phyloP scores from a whole-genome alignment of 192 early-diverging fungal genomes.

The Phlyctochytrium bullatum region DNA sequence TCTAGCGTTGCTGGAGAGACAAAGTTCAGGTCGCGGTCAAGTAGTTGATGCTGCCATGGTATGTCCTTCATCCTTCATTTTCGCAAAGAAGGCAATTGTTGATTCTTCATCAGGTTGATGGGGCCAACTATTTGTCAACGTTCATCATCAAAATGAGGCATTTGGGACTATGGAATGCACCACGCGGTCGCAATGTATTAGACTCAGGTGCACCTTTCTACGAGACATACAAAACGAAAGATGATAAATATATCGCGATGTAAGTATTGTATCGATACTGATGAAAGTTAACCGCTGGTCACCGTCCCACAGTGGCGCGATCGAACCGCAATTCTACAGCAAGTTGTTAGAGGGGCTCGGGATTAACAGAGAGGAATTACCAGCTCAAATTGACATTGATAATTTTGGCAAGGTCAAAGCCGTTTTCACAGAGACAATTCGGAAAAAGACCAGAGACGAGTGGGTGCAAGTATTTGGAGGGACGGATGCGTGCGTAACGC shows the following conservation, averaged over 20 bases:
- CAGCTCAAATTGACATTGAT: slow-evolving; percentile 46
- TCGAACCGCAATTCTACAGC: slow-evolving; percentile 67
- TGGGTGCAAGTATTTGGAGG: slow-evolving; percentile 58
- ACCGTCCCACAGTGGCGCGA: slow-evolving; percentile 39
- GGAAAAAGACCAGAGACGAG: slow-evolving; percentile 58
- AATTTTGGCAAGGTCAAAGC: slow-evolving; percentile 55
- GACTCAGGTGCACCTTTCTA: slow-evolving; percentile 70
- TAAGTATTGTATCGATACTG: slow-evolving; percentile 15
- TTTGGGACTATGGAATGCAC: slow-evolving; percentile 44
- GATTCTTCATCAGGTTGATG: slow-evolving; percentile 31
- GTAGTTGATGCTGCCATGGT: slow-evolving; percentile 62
- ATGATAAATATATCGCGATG: slow-evolving; percentile 62
- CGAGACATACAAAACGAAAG: slow-evolving; percentile 65
- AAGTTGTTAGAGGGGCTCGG: slow-evolving; percentile 44
- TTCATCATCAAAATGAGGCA: slow-evolving; percentile 64
- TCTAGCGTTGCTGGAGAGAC: slow-evolving; percentile 59
- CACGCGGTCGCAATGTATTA: slow-evolving; percentile 57
- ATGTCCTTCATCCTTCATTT: background rate
- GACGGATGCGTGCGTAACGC: slow-evolving; percentile 66
- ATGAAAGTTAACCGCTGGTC: background rate
- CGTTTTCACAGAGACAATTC: slow-evolving; percentile 46
- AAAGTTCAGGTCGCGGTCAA: slow-evolving; percentile 60
- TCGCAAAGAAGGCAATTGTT: background rate
- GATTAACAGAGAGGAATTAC: slow-evolving; percentile 30
- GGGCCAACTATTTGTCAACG: slow-evolving; percentile 55